Evolutionary conservation across 306 rosid species (phyloP), one percentile per base, ranked within the genome.

Genomic region (Rosa lucieae): DNA sequence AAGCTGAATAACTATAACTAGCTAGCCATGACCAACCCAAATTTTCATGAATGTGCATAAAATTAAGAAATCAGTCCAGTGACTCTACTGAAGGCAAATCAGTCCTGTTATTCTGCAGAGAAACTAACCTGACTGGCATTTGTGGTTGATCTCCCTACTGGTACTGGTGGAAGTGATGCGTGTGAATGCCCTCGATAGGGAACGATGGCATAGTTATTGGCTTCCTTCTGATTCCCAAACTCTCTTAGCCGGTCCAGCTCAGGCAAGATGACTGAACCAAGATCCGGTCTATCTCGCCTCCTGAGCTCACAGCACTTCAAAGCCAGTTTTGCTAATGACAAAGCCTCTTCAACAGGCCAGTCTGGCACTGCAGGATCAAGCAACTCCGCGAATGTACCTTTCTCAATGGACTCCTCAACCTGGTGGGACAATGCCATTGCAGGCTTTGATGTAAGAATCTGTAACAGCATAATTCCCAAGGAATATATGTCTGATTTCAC

Each of bases 401-500:
- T 52, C 39, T 82, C 49, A 43, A 94, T 86, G 55, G 97, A 89
- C 59, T 80, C 80, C 44, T 86, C 90, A 68, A 92, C 89, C 78
- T 79, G 71, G 76, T 81, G 85, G 29, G 97, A 70, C 84, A 94
- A 89, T 5, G 97, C 97, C 87, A 94, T 91, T 5, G 99, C 92
- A 74, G 88, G 78, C 81, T 77, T 94, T 51, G 89, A 89, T 10
- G 99, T 92, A 29, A 94, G 76, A 23, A 94, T 86, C 65, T 94
- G 99, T 13, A 92, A 78, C 47, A 94, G 75, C 85, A 92, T 42
- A 10, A 94, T 86, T 44, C 99, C 99, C 1, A 92, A 80, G 5
- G 99, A 94, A 51, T 91, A 94, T 80, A 91, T 80, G 73, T 94
- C 99, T 3, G 99, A 94, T 81, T 92, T 92, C 69, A 94, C 99